Percentiles rank a stretch among this genome's conserved stretches.
These are phyloP conservation scores for Dictyostelium gargantuum DNA, from an alignment of 208 protist species.

Conservation along the genomic window DNA sequence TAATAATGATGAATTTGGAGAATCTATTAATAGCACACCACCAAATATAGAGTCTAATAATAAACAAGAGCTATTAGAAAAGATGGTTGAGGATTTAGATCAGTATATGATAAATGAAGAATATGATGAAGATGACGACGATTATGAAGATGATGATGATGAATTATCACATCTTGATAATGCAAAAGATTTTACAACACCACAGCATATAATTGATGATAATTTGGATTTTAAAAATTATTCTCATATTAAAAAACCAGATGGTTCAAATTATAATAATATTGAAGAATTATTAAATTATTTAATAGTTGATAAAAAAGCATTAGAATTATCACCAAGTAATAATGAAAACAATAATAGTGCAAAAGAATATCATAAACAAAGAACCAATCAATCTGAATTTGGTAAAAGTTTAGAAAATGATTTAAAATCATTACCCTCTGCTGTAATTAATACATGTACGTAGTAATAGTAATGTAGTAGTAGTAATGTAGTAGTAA, in stretches of 20 bases:
- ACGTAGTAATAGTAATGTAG: neutral
- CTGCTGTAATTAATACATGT: slow-evolving; percentile 42
- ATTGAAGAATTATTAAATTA: neutral
- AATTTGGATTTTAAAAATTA: slow-evolving; percentile 1
- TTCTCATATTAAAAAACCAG: slow-evolving; percentile 3
- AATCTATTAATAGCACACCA: neutral
- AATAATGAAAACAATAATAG: neutral
- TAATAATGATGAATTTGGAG: neutral
- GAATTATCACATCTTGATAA: neutral
- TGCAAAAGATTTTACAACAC: neutral
- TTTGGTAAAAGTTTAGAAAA: neutral
- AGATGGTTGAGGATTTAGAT: neutral
- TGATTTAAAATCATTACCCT: slow-evolving; percentile 40
- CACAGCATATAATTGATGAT: slow-evolving; percentile 8
- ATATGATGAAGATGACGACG: neutral
- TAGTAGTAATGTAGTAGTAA: too few species aligned
- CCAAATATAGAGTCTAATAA: neutral
- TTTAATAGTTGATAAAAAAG: neutral
- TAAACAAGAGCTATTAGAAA: neutral
- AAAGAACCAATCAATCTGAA: neutral
- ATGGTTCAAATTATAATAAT: neutral
- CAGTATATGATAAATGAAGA: neutral
- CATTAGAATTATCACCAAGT: neutral
- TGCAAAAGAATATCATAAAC: neutral
- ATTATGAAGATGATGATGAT: neutral